Base-by-base conservation (phyloP, 2,329 filamentous ascomycete species). In the Fusarium domesticum region DNA sequence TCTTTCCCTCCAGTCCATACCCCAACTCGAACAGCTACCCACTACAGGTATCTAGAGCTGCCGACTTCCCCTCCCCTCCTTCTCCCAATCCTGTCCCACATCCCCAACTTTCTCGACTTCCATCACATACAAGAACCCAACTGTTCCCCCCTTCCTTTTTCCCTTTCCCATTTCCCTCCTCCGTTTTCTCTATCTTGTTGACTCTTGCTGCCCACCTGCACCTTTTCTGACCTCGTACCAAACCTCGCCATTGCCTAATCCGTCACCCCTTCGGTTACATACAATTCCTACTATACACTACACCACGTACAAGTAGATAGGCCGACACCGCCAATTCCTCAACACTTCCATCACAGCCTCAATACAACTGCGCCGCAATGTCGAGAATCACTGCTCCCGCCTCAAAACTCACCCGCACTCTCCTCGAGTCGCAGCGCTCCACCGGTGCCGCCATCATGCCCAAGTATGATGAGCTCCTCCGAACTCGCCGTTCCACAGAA, bases 311-410 rank as follows among this genome's bases (percentile, higher is more conserved):
- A 55, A 54, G 48, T 53, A 55, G 45, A 34, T 37, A 17, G 40
- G 33, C 35, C n/a, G 28, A 25, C 17, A 35, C 35, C 20, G 16
- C 36, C 18, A 39, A 20, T 39, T 34, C 39, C 18, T 35, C 49
- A 16, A 25, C 16, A 31, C 17, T 19, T 28, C 20, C 33, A 12
- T 32, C 20, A 40, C 25, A 39, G n/a, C n/a, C n/a, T n/a, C 36
- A 18, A 40, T 51, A 48, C 39, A 28, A 41, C 19, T n/a, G n/a
- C 14, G 19, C 18, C 51, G 44, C 42, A 45, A 78, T 78, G 70
- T 75, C 75, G 37, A 67, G 76, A 60, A 67, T 78, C 48, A 73
- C 74, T 14, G 69, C 71, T 35, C 73, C 75, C 61, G 64, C 71
- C 53, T 62, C 68, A 60, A 77, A 76, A 65, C 67, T 78, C 59